phyloP scores from a whole-genome alignment of 2,329 filamentous ascomycete species.

The Xylaria polymorpha region DNA sequence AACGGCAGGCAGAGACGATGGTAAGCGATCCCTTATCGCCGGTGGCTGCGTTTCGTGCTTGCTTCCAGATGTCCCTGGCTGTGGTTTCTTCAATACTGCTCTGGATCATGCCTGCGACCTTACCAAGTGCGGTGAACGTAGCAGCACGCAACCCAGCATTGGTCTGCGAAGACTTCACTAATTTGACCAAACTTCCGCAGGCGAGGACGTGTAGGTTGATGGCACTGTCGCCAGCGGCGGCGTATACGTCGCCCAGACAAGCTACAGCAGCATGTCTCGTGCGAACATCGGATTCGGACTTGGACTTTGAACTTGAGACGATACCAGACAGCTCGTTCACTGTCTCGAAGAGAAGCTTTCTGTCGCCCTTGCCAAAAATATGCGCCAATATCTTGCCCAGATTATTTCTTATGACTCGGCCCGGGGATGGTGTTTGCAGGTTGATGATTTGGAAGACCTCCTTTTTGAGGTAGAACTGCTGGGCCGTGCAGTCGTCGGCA shows the following conservation, averaged over 20 bases:
- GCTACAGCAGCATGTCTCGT: conserved; percentile 88
- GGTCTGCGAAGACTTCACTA: conserved; percentile 80
- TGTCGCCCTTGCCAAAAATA: conserved; percentile 85
- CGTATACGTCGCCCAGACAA: conserved; percentile 89
- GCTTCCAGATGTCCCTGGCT: conserved; percentile 94
- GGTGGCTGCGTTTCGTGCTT: conserved; percentile 79
- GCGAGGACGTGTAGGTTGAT: conserved; percentile 83
- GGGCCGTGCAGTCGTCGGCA: conserved; percentile 82
- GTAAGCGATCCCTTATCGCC: conserved; percentile 87
- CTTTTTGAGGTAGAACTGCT: conserved; percentile 92
- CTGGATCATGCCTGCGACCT: conserved; percentile 79
- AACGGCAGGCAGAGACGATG: conserved; percentile 81
- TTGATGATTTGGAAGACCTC: conserved; percentile 94
- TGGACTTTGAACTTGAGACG: conserved; percentile 77
- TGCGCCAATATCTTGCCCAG: conserved; percentile 85
- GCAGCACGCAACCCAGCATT: conserved; percentile 86
- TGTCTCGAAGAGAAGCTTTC: conserved; percentile 92
- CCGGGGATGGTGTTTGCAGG: conserved; percentile 82
- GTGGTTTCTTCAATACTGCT: conserved; percentile 83
- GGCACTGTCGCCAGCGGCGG: conserved; percentile 91
- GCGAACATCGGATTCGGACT: conserved; percentile 78
- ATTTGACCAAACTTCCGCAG: conserved; percentile 77
- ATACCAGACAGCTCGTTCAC: conserved; percentile 87
- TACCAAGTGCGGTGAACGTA: conserved; percentile 78
- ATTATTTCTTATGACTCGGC: conserved; percentile 89